Percentiles rank a stretch among this genome's conserved stretches.
Evolutionary conservation across 2,329 filamentous ascomycete genomes (phyloP).

Genomic region (Verticillium longisporum): DNA sequence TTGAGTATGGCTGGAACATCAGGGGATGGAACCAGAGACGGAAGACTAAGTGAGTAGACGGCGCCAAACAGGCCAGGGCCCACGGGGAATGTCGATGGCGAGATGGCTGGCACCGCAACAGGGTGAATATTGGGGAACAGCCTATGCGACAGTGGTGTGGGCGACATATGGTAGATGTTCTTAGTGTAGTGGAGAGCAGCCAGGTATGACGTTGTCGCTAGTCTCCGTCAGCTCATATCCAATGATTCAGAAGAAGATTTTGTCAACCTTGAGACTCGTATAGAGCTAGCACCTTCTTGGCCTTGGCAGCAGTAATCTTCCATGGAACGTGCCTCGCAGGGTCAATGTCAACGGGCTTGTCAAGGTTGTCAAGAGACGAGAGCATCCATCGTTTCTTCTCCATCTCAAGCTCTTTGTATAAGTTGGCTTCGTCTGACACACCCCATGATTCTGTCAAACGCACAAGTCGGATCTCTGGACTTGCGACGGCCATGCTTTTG

Average conservation of each 20-base stretch:
- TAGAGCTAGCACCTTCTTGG: constrained; percentile 36
- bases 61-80: constrained; percentile 36
- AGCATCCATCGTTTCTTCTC: constrained; percentile 58
- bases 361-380: constrained; percentile 44
- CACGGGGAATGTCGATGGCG: constrained; percentile 27
- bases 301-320: constrained; percentile 12
- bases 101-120: constrained; percentile 28
- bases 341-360: constrained; percentile 20
- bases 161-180: constrained; percentile 39
- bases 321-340: constrained; percentile 3
- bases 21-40: constrained; percentile 47
- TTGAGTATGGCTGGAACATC: constrained; percentile 50
- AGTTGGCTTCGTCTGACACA: constrained; percentile 33
- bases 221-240: constrained; percentile 11
- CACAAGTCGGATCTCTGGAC: constrained; percentile 42
- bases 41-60: constrained; percentile 48
- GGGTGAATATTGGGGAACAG: constrained; percentile 33
- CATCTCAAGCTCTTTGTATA: constrained; percentile 44
- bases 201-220: constrained; percentile 43
- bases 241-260: constrained; percentile 9
- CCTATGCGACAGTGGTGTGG: constrained; percentile 27
- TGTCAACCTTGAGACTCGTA: constrained; percentile 43
- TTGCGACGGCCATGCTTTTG: constrained; percentile 46
- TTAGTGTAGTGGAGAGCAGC: constrained; percentile 33
- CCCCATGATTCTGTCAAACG: constrained; percentile 47